Evolutionary conservation across 2,329 filamentous ascomycete genomes (phyloP).

Genomic region (Nemania sp.): DNA sequence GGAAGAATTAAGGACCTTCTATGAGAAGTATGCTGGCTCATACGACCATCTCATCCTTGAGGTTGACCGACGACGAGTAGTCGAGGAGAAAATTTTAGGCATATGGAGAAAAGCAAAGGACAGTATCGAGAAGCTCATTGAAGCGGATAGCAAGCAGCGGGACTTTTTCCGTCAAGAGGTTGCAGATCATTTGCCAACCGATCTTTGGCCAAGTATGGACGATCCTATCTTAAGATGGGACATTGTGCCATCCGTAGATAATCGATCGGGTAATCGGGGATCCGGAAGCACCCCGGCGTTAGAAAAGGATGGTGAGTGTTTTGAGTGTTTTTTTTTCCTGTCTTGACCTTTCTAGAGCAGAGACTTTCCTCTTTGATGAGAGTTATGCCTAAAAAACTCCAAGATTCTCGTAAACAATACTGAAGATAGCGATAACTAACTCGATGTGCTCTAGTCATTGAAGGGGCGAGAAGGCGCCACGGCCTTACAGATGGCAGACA

Average conservation of each 20-base stretch:
- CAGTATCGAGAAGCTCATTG: constrained; percentile 79
- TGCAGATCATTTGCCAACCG: constrained; percentile 86
- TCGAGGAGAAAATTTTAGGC: constrained; percentile 78
- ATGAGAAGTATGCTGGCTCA: constrained; percentile 85
- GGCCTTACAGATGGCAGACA: constrained; percentile 21
- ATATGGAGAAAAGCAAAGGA: constrained; percentile 83
- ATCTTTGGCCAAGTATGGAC: constrained; percentile 85
- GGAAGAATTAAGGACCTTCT: constrained; percentile 81
- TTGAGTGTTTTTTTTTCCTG: too few species aligned
- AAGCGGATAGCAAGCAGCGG: constrained; percentile 77
- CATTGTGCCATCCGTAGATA: constrained; percentile 56
- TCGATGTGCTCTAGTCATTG: too few species aligned
- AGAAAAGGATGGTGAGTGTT: constrained; percentile 43
- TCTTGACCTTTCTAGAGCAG: too few species aligned
- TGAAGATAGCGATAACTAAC: too few species aligned
- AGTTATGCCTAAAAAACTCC: too few species aligned
- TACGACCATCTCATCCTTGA: constrained; percentile 90
- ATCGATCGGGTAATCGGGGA: constrained; percentile 42
- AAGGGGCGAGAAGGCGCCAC: constrained; percentile 33
- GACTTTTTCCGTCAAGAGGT: constrained; percentile 84
- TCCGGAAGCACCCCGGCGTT: constrained; percentile 45
- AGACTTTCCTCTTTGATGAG: too few species aligned
- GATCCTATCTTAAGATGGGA: constrained; percentile 67
- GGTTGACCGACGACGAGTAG: constrained; percentile 77
- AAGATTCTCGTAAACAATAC: too few species aligned